phyloP scores from a whole-genome alignment of 371 early-diverging fungal genomes.

The Lichtheimia ramosa region DNA sequence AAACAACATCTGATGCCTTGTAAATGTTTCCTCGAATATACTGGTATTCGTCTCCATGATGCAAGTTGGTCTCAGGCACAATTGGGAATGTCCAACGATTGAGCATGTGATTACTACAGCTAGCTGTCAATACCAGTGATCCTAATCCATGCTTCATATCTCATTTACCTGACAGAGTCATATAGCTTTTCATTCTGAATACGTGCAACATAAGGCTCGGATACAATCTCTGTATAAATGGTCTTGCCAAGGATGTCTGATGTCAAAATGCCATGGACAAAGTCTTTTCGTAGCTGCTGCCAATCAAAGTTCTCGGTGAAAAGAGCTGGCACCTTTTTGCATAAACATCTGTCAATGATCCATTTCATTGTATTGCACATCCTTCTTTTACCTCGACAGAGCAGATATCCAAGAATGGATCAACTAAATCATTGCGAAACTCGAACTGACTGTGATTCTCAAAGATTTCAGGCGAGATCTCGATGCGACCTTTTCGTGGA shows the following conservation, averaged over 20 bases:
- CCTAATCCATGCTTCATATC: not conserved
- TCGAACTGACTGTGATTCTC: conserved; percentile 70
- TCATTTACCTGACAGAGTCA: conserved; percentile 69
- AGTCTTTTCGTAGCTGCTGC: conserved; percentile 87
- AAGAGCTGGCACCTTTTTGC: conserved; percentile 77
- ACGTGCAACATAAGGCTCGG: conserved; percentile 82
- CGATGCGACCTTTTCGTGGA: conserved; percentile 62
- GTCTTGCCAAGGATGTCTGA: conserved; percentile 89
- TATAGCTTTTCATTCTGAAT: conserved; percentile 84
- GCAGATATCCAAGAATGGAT: conserved; percentile 92
- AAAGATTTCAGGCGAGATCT: conserved; percentile 64
- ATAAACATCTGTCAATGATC: conserved; percentile 7
- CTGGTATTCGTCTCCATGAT: conserved; percentile 66
- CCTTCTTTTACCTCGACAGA: conserved; percentile 70
- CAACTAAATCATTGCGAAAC: conserved; percentile 89
- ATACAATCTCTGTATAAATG: conserved; percentile 80
- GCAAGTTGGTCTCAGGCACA: conserved; percentile 86
- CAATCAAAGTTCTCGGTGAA: conserved; percentile 98
- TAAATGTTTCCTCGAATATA: conserved; percentile 82
- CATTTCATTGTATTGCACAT: not conserved
- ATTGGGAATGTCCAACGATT: conserved; percentile 93
- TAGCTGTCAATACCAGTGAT: too few relatives aligned
- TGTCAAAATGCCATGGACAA: conserved; percentile 88
- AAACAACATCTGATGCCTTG: conserved; percentile 74
- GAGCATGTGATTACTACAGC: conserved; percentile 77